A percentile compares a stretch with the other conserved stretches of the same genome.
phyloP scores from a whole-genome alignment of 2,329 filamentous ascomycete species.

The Arthrinium phaeospermum region DNA sequence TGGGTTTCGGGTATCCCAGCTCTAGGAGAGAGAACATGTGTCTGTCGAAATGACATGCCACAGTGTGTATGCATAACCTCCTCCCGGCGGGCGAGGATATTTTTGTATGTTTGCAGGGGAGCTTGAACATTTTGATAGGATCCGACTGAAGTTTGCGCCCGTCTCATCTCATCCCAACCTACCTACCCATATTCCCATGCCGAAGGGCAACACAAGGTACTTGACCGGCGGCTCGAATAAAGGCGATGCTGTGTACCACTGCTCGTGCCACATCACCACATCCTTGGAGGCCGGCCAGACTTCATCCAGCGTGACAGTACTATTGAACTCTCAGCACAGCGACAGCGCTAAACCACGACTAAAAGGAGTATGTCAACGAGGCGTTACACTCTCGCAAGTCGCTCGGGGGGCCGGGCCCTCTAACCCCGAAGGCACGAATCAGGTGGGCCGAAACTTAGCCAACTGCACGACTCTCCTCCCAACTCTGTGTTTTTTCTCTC shows the following conservation, averaged over 20 bases:
- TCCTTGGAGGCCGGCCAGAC: constrained; percentile 2
- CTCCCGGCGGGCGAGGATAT: constrained; percentile 8
- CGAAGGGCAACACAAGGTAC: constrained; percentile 11
- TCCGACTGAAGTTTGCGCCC: background rate
- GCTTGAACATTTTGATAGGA: background rate
- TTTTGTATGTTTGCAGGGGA: background rate
- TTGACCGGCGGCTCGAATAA: constrained; percentile 12
- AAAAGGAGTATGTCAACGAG: background rate
- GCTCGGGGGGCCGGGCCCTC: constrained; percentile 5
- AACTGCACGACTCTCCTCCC: background rate
- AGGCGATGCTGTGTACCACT: constrained; percentile 3
- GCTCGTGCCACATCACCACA: background rate
- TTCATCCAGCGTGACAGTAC: background rate
- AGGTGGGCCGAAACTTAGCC: background rate
- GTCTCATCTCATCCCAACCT: background rate
- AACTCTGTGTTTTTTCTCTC: background rate
- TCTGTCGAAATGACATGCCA: constrained; percentile 13
- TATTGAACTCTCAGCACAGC: background rate
- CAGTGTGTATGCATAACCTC: constrained; percentile 5
- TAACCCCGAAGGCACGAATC: constrained; percentile 1
- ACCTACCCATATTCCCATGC: background rate
- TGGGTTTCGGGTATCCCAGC: constrained; percentile 15
- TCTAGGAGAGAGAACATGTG: background rate
- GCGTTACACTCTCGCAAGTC: background rate
- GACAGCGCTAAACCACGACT: background rate